A percentile compares a stretch with the other conserved stretches of the same genome.
These are phyloP conservation scores for Aquilaria malaccensis DNA, from an alignment of 345 rosid genomes.

Conservation along the genomic window DNA sequence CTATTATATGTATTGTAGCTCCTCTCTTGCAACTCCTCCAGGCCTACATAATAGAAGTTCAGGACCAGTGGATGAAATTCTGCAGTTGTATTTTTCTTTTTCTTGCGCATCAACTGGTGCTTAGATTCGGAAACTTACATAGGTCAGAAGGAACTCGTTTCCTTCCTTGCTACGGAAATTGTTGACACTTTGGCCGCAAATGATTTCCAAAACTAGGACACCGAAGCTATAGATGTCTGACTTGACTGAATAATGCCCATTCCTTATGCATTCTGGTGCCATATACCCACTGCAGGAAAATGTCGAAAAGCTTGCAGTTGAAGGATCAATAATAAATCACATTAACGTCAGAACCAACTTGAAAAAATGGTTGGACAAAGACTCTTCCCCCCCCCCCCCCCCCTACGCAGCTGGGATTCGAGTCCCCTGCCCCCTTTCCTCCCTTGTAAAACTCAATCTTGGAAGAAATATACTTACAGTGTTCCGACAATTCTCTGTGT, in stretches of 20 bases:
- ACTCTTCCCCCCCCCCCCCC: too few species aligned
- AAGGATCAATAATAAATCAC: too few species aligned
- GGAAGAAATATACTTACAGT: slow-evolving; percentile 11
- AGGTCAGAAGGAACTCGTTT: neutral
- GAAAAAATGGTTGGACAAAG: too few species aligned
- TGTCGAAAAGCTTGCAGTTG: too few species aligned
- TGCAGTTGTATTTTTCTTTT: neutral
- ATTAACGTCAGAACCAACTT: too few species aligned
- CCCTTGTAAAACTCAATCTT: neutral
- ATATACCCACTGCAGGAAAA: neutral
- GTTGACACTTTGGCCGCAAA: neutral
- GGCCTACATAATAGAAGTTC: slow-evolving; percentile 10
- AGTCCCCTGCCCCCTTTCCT: too few species aligned
- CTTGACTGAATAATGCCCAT: slow-evolving; percentile 16
- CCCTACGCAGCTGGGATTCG: too few species aligned
- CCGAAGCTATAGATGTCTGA: slow-evolving; percentile 2
- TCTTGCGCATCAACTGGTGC: too few species aligned
- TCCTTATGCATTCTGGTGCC: neutral
- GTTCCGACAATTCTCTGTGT: slow-evolving; percentile 21
- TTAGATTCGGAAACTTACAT: neutral
- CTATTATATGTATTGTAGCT: neutral
- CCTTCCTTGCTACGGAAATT: neutral
- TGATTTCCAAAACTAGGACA: neutral
- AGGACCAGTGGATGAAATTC: neutral
- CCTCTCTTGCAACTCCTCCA: slow-evolving; percentile 26